Conservation (phyloP, 345 rosid species). For the Dipteronia sinensis region DNA sequence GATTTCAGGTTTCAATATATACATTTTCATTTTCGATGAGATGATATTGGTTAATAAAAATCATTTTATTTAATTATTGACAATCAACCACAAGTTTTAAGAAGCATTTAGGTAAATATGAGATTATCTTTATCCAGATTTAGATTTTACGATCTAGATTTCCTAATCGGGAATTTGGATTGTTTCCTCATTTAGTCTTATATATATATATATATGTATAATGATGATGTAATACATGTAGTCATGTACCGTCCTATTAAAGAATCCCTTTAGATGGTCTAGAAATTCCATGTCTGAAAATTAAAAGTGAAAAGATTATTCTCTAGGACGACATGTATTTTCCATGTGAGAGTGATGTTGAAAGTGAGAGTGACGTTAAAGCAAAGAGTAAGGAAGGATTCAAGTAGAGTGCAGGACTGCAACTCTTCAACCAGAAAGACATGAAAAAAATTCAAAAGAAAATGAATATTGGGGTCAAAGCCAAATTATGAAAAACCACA, state of each 20-base stretch:
- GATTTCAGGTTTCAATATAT: too few relatives aligned
- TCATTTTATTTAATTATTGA: too few relatives aligned
- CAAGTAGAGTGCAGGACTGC: too few relatives aligned
- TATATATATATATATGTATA: too few relatives aligned
- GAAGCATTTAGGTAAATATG: too few relatives aligned
- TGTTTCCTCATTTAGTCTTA: too few relatives aligned
- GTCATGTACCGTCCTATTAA: not conserved
- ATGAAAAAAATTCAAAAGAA: not conserved
- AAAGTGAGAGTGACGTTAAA: constrained; percentile 22
- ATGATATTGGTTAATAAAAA: too few relatives aligned
- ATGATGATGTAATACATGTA: not conserved
- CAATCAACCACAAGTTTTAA: too few relatives aligned
- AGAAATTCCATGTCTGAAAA: constrained; percentile 7
- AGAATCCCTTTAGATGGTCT: not conserved
- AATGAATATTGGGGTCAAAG: not conserved
- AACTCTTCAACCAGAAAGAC: not conserved
- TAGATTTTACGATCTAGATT: too few relatives aligned
- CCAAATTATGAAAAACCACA: not conserved
- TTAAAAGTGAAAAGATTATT: constrained; percentile 17
- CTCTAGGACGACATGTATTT: constrained; percentile 15
- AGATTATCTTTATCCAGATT: too few relatives aligned
- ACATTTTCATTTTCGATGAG: too few relatives aligned
- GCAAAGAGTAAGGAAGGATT: constrained; percentile 1
- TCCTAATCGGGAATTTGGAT: too few relatives aligned
- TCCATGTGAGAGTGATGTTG: constrained; percentile 7